phyloP scores from a whole-genome alignment of 306 rosid genomes.

The Fragaria vesca region DNA sequence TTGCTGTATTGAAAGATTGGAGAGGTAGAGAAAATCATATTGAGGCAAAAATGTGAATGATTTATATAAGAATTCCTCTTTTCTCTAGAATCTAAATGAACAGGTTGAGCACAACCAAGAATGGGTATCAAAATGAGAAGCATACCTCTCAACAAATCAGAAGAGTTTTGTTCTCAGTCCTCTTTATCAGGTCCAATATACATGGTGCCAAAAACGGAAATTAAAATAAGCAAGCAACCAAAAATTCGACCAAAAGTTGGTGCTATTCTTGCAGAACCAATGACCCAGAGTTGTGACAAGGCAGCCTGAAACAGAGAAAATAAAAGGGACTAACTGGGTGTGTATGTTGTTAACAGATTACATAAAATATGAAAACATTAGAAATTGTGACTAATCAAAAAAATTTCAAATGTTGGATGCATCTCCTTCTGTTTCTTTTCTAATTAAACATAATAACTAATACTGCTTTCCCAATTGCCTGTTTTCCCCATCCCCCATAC shows the following conservation, averaged over 20 bases:
- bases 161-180: constrained; percentile 33
- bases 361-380: not conserved
- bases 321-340: not conserved
- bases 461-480: not conserved
- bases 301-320: constrained; percentile 48
- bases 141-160: constrained; percentile 16
- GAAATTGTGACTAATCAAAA: not conserved
- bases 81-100: not conserved
- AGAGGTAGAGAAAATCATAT: not conserved
- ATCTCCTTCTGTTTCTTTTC: not conserved
- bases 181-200: constrained; percentile 81
- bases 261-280: constrained; percentile 39
- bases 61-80: not conserved
- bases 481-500: not conserved
- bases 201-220: constrained; percentile 62
- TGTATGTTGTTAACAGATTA: not conserved
- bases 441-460: not conserved
- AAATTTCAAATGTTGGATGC: not conserved
- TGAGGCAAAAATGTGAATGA: not conserved
- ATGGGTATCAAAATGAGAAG: constrained; percentile 15
- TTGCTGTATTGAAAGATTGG: not conserved
- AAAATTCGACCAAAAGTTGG: constrained; percentile 53
- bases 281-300: constrained; percentile 55
- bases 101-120: constrained; percentile 7
- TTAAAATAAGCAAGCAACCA: constrained; percentile 55